Evolutionary conservation across 352 stramenopile genomes (phyloP).

Genomic region (Blastocystis hominis): DNA sequence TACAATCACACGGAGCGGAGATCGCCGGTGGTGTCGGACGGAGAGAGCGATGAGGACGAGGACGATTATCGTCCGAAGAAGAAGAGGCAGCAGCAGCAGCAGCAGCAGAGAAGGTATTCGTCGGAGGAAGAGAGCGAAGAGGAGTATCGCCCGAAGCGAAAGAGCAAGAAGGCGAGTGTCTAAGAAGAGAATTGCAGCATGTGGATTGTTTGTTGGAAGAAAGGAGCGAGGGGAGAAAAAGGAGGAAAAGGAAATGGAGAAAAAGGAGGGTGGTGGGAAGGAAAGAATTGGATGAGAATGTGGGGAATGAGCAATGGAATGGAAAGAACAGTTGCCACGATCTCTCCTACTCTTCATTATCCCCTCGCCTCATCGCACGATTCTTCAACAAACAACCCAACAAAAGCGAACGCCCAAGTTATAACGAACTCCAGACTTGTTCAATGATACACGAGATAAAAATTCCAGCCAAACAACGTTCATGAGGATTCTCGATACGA

Average conservation of each 20-base stretch:
- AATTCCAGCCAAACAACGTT: background rate
- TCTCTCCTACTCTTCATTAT: too few species aligned
- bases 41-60: background rate
- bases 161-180: background rate
- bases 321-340: too few species aligned
- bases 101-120: background rate
- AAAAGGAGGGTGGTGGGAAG: too few species aligned
- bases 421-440: background rate
- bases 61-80: background rate
- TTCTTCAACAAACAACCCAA: background rate
- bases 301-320: too few species aligned
- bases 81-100: background rate
- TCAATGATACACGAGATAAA: slow-evolving; percentile 30
- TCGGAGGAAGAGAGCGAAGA: background rate
- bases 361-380: too few species aligned
- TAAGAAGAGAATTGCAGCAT: background rate
- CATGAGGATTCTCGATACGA: background rate
- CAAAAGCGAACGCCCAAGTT: background rate
- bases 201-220: background rate
- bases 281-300: too few species aligned
- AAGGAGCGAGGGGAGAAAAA: too few species aligned
- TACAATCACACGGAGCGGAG: background rate
- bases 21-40: background rate
- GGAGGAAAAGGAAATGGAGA: too few species aligned
- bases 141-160: background rate